A percentile compares a stretch with the other conserved stretches of the same genome.
phyloP scores from a whole-genome alignment of 306 rosid genomes.

The Medicago arabica region DNA sequence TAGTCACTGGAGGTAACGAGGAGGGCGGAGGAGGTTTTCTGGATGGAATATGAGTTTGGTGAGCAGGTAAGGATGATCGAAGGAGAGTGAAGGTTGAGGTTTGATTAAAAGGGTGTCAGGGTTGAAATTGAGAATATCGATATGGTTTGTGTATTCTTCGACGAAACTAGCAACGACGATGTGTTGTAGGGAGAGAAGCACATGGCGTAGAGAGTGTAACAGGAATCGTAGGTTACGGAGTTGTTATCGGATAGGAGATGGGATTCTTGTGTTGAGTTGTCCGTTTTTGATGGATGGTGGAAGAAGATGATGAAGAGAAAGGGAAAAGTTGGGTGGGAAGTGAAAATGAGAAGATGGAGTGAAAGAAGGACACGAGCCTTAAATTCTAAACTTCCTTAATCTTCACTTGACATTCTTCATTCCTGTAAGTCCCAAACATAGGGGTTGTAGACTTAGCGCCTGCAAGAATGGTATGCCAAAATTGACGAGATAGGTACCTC shows the following conservation, averaged over 20 bases:
- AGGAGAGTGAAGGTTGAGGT: conserved; percentile 73
- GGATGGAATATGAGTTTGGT: conserved; percentile 98
- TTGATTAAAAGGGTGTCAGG: conserved; percentile 61
- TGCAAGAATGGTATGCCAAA: no score
- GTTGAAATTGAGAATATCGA: conserved; percentile 84
- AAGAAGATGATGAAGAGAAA: not conserved
- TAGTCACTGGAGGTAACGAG: conserved; percentile 95
- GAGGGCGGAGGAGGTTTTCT: conserved; percentile 54
- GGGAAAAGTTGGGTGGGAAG: not conserved
- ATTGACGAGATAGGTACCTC: not conserved
- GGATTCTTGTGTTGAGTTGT: conserved; percentile 71
- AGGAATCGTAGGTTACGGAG: conserved; percentile 71
- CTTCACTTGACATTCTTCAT: not conserved
- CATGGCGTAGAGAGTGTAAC: conserved; percentile 74
- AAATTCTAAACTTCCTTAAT: not conserved
- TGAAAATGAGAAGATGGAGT: not conserved
- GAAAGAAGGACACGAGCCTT: not conserved
- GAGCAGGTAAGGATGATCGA: conserved; percentile 95
- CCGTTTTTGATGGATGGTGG: conserved; percentile 47
- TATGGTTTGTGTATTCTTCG: conserved; percentile 80
- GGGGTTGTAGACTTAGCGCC: not conserved
- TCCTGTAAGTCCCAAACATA: not conserved
- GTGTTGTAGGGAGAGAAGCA: conserved; percentile 64
- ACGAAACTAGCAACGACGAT: conserved; percentile 89
- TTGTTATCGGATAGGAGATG: conserved; percentile 61